Percentiles rank a stretch among this genome's conserved stretches.
phyloP scores from a whole-genome alignment of 345 rosid genomes.

The Hypericum androsaemum region DNA sequence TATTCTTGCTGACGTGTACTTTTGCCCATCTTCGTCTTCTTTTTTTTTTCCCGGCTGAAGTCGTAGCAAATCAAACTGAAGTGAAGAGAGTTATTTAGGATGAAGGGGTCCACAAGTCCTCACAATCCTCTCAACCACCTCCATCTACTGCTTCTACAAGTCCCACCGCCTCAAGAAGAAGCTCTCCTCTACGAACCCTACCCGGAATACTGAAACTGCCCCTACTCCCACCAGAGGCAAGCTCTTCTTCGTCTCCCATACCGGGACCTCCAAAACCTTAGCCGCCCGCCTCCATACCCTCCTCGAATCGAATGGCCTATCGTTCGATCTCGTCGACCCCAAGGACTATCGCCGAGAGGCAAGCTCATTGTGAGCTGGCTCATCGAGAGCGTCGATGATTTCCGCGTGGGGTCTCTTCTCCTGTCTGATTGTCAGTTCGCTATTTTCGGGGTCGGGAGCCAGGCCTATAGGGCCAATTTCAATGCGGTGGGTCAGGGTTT shows the following conservation, averaged over 20 bases:
- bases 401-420: constrained; percentile 71
- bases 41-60: no score
- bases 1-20: no score
- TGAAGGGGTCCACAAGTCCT: no score
- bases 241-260: no score
- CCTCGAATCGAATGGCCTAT: constrained; percentile 28
- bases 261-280: constrained; percentile 65
- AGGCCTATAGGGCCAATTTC: constrained; percentile 51
- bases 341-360: constrained; percentile 53
- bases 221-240: no score
- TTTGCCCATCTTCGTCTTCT: no score
- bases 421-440: constrained; percentile 59
- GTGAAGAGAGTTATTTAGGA: no score
- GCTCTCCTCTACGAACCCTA: constrained; percentile 16
- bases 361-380: constrained; percentile 65
- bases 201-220: no score
- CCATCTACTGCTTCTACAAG: constrained; percentile 67
- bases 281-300: constrained; percentile 48
- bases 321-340: no score
- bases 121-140: constrained; percentile 72
- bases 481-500: constrained; percentile 75
- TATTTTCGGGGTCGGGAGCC: constrained; percentile 90
- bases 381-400: constrained; percentile 74
- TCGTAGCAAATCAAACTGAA: no score
- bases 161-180: constrained; percentile 53